These are phyloP conservation scores for Fusarium sp. DNA, from an alignment of 2,329 filamentous ascomycete species.

Conservation along the genomic window DNA sequence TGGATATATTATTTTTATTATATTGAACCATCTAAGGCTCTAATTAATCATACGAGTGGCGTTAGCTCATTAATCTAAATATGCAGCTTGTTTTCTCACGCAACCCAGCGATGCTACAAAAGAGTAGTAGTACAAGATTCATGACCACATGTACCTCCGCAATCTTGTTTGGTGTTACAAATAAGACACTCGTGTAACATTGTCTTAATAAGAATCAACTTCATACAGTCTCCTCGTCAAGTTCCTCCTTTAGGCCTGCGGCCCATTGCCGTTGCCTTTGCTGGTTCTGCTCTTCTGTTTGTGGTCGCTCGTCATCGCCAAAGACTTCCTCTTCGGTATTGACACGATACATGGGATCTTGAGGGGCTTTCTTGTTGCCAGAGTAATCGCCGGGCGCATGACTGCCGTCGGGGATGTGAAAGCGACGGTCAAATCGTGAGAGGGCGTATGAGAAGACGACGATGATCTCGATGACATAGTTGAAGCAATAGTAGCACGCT, in stretches of 20 bases:
- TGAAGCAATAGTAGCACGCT: conserved; percentile 82
- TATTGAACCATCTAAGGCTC: background rate
- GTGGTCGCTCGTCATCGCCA: conserved; percentile 43
- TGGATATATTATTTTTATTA: conserved; percentile 1
- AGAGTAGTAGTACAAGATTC: conserved; percentile 1
- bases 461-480: conserved; percentile 78
- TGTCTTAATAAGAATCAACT: background rate
- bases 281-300: conserved; percentile 24
- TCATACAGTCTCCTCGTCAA: conserved; percentile 36
- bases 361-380: conserved; percentile 25
- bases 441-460: conserved; percentile 75
- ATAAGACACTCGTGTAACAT: conserved; percentile 7
- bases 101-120: background rate
- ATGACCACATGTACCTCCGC: background rate
- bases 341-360: conserved; percentile 31
- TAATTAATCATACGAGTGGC: conserved; percentile 1
- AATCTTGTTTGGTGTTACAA: conserved; percentile 5
- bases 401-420: conserved; percentile 78
- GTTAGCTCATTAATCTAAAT: conserved; percentile 14
- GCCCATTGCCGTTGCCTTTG: conserved; percentile 40
- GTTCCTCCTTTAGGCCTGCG: conserved; percentile 33
- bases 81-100: background rate
- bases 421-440: conserved; percentile 77
- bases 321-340: conserved; percentile 42
- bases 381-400: conserved; percentile 65